Evolutionary conservation across 345 rosid genomes (phyloP).

Genomic region (Eutrema heterophyllum): DNA sequence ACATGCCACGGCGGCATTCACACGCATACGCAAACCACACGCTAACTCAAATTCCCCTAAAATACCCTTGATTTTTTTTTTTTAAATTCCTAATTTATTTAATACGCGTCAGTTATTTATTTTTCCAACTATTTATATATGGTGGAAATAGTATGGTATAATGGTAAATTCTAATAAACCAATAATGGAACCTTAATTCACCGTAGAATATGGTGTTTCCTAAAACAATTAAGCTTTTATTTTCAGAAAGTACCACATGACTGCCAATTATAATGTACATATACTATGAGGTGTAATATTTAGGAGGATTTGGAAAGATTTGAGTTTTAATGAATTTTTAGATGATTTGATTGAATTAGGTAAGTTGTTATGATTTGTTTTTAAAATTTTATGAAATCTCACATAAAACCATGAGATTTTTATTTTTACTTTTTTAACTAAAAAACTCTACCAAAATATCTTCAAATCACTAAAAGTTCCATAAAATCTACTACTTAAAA

Average conservation of each 20-base stretch:
- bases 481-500: too few species aligned
- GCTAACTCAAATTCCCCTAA: not conserved
- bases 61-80: not conserved
- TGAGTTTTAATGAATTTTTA: too few species aligned
- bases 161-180: not conserved
- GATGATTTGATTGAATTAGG: too few species aligned
- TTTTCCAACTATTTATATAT: not conserved
- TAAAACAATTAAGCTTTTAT: not conserved
- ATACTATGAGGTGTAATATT: too few species aligned
- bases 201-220: not conserved
- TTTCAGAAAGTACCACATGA: not conserved
- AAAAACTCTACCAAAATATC: too few species aligned
- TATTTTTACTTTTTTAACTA: too few species aligned
- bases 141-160: not conserved
- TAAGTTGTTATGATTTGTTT: too few species aligned
- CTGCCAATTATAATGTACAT: not conserved
- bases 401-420: too few species aligned
- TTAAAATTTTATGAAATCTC: too few species aligned
- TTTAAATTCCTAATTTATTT: not conserved
- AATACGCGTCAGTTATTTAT: not conserved
- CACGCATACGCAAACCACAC: slow-evolving; percentile 29
- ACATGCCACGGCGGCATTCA: slow-evolving; percentile 32
- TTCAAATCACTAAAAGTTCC: too few species aligned
- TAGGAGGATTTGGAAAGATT: too few species aligned
- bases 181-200: not conserved